Conservation (phyloP, 1,139 yeast genomes). For the Geotrichum phurueaensis region DNA sequence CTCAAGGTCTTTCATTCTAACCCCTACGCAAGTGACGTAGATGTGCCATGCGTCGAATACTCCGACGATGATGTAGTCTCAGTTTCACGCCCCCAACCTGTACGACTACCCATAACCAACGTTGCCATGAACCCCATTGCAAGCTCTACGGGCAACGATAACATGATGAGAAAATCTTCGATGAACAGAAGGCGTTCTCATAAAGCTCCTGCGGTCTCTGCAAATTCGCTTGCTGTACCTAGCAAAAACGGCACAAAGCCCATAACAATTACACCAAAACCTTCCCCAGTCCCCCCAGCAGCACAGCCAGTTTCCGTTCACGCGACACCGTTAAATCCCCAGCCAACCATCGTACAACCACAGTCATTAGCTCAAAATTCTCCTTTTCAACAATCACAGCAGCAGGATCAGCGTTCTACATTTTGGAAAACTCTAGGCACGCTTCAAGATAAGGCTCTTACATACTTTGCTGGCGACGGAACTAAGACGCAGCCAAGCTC, state of each 20-base stretch:
- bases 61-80: not conserved
- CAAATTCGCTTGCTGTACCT: not conserved
- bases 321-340: not conserved
- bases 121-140: not conserved
- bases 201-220: not conserved
- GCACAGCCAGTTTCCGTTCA: not conserved
- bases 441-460: not conserved
- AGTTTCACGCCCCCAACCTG: not conserved
- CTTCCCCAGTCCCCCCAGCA: not conserved
- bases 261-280: not conserved
- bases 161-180: not conserved
- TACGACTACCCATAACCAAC: not conserved
- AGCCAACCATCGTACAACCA: not conserved
- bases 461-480: not conserved
- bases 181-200: not conserved
- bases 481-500: not conserved
- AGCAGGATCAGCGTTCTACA: not conserved
- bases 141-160: not conserved
- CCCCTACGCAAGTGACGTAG: not conserved
- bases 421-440: not conserved
- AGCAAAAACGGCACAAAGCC: not conserved
- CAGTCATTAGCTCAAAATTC: not conserved
- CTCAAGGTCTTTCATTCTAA: not conserved
- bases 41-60: not conserved
- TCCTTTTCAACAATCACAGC: not conserved